Percentiles rank a stretch among this genome's conserved stretches.
Conservation (phyloP, 2,329 filamentous ascomycete genomes). For the Tolypocladium album region DNA sequence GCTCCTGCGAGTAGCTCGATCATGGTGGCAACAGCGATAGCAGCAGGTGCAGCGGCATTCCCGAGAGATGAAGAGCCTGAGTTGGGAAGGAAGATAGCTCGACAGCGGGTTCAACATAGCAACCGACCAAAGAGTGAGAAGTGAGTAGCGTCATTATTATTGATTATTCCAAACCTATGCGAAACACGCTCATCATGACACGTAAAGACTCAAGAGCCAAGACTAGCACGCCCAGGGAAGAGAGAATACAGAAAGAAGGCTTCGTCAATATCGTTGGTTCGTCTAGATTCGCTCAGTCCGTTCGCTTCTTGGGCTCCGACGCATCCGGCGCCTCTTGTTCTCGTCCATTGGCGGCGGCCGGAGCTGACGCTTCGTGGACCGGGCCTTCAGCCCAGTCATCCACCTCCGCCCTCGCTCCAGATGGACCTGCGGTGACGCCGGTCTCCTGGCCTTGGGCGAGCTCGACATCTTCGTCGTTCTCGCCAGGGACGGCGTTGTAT, state of each 20-base stretch:
- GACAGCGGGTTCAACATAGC: background rate
- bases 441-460: conserved; percentile 63
- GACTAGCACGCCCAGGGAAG: background rate
- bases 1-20: background rate
- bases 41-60: background rate
- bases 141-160: background rate
- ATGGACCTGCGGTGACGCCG: conserved; percentile 39
- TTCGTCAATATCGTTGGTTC: background rate
- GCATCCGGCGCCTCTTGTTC: conserved; percentile 14
- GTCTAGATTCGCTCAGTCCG: conserved; percentile 12
- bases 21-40: background rate
- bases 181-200: background rate
- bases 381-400: conserved; percentile 49
- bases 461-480: conserved; percentile 60
- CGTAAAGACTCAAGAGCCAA: background rate
- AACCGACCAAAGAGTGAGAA: background rate
- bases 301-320: conserved; percentile 21
- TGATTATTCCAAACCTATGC: background rate
- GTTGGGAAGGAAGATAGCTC: background rate
- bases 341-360: conserved; percentile 7
- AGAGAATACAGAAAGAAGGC: background rate
- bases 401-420: conserved; percentile 26
- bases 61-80: background rate
- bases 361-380: conserved; percentile 11
- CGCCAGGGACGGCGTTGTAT: conserved; percentile 59